Evolutionary conservation across 108 stramenopile genomes (phyloP).

Genomic region (Cyclostephanos invisitatus): DNA sequence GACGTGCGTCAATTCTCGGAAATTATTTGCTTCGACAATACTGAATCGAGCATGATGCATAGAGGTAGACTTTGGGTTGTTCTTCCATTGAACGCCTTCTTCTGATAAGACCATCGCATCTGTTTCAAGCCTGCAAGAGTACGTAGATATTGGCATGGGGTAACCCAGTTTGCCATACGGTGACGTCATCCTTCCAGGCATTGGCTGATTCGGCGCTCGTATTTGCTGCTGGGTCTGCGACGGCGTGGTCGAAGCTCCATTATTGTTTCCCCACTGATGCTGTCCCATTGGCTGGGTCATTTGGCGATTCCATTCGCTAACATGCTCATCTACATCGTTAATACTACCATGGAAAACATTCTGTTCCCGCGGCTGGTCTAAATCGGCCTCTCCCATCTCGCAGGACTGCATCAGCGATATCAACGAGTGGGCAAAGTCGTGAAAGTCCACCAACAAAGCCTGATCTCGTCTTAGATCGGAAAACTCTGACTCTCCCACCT

Average conservation of each 20-base stretch:
- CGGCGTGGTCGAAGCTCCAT: slow-evolving; percentile 23
- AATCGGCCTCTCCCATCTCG: slow-evolving; percentile 32
- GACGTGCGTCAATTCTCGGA: slow-evolving; percentile 54
- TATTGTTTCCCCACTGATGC: slow-evolving; percentile 17
- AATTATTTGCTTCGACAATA: slow-evolving; percentile 56
- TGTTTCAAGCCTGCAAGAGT: slow-evolving; percentile 48
- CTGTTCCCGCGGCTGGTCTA: slow-evolving; percentile 10
- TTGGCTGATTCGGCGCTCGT: slow-evolving; percentile 4
- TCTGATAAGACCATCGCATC: slow-evolving; percentile 14
- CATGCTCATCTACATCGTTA: background rate
- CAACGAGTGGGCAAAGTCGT: slow-evolving; percentile 50
- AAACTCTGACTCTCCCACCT: slow-evolving; percentile 59
- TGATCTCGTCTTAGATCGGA: slow-evolving; percentile 47
- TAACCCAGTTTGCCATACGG: slow-evolving; percentile 20
- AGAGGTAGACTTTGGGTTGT: slow-evolving; percentile 8
- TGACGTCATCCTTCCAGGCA: slow-evolving; percentile 19
- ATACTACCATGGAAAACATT: background rate
- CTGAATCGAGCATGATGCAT: slow-evolving; percentile 48
- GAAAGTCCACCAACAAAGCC: slow-evolving; percentile 52
- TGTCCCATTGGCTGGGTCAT: slow-evolving; percentile 7
- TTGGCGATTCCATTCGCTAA: slow-evolving; percentile 4
- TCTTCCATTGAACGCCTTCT: slow-evolving; percentile 25
- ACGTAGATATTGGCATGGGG: slow-evolving; percentile 41
- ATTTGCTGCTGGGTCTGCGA: slow-evolving; percentile 7
- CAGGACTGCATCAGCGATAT: slow-evolving; percentile 48